Percentiles rank a stretch among this genome's conserved stretches.
phyloP scores from a whole-genome alignment of 192 early-diverging fungal genomes.

The Phlyctochytrium bullatum region DNA sequence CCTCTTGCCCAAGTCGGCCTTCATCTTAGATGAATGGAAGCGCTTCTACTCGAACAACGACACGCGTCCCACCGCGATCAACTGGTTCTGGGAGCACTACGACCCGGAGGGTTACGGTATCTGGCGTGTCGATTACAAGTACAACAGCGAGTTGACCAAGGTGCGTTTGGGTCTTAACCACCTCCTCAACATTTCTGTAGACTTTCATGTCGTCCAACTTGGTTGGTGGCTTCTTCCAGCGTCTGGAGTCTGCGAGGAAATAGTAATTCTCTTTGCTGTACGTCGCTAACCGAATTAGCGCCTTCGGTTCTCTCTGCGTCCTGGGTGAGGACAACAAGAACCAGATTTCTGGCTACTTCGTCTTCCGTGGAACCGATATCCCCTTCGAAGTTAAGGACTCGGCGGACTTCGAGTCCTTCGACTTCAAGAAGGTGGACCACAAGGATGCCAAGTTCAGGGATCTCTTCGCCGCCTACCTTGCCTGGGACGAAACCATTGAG shows the following conservation, averaged over 20 bases:
- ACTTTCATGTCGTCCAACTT: constrained; percentile 92
- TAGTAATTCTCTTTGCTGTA: constrained; percentile 45
- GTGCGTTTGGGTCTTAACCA: constrained; percentile 17
- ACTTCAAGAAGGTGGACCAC: constrained; percentile 73
- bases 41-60: constrained; percentile 97
- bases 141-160: constrained; percentile 87
- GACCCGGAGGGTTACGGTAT: constrained; percentile 87
- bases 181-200: neutral
- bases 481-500: constrained; percentile 81
- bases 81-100: constrained; percentile 94
- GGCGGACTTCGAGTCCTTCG: constrained; percentile 86
- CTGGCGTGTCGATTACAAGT: constrained; percentile 93
- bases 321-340: constrained; percentile 83
- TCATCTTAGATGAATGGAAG: constrained; percentile 93
- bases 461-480: constrained; percentile 68
- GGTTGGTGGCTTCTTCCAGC: constrained; percentile 88
- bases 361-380: constrained; percentile 83
- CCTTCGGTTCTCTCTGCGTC: constrained; percentile 83
- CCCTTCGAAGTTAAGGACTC: constrained; percentile 77
- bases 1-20: constrained; percentile 75
- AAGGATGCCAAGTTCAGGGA: constrained; percentile 58
- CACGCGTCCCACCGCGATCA: constrained; percentile 75
- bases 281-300: constrained; percentile 31
- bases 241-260: constrained; percentile 89
- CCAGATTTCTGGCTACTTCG: constrained; percentile 92